Evolutionary conservation across 495 filamentous ascomycete species (phyloP).

Genomic region (Talaromyces borbonicus): DNA sequence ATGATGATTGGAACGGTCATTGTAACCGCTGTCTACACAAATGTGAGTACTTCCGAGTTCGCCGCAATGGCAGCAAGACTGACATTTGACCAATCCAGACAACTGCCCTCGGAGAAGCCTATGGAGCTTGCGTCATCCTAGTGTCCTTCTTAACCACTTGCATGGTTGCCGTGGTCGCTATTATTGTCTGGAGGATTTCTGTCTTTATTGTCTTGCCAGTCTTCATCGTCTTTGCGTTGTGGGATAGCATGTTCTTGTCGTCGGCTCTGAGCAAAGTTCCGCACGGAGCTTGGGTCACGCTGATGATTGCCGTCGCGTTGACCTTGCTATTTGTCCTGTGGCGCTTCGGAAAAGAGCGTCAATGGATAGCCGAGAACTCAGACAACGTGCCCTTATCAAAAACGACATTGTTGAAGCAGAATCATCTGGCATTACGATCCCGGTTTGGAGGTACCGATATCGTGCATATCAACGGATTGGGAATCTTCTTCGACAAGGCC

Average conservation of each 20-base stretch:
- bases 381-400: constrained; percentile 42
- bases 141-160: constrained; percentile 67
- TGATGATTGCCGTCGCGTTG: constrained; percentile 50
- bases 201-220: constrained; percentile 44
- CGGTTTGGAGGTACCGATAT: constrained; percentile 37
- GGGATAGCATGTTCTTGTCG: constrained; percentile 59
- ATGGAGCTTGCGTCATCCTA: constrained; percentile 61
- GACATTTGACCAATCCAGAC: constrained; percentile 20
- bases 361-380: constrained; percentile 56
- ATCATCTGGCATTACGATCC: constrained; percentile 18
- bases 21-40: constrained; percentile 62
- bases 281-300: constrained; percentile 64
- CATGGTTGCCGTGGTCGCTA: constrained; percentile 56
- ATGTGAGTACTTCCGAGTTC: constrained; percentile 31
- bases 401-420: constrained; percentile 22
- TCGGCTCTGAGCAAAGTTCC: constrained; percentile 61
- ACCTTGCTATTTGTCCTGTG: constrained; percentile 55
- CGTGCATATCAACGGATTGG: constrained; percentile 40
- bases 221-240: constrained; percentile 50
- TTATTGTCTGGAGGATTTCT: constrained; percentile 57
- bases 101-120: constrained; percentile 38
- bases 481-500: constrained; percentile 59
- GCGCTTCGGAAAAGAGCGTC: constrained; percentile 65
- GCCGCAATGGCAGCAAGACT: background rate
- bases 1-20: constrained; percentile 67